A percentile compares a stretch with the other conserved stretches of the same genome.
Conservation (phyloP, 164 flowering plant species). For the Nymphaea thermarum region DNA sequence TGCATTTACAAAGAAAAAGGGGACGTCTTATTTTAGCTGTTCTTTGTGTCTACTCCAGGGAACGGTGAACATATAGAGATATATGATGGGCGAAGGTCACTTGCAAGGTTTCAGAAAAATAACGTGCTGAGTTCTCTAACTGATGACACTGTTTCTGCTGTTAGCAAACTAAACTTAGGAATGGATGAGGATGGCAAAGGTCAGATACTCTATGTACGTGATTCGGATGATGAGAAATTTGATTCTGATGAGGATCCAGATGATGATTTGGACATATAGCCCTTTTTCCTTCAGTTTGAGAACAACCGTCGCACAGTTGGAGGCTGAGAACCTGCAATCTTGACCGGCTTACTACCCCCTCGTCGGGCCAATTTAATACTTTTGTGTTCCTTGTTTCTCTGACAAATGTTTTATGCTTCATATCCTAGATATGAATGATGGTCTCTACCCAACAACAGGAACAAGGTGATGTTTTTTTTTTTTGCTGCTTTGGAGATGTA, state of each 20-base stretch:
- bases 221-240: slow-evolving; percentile 88
- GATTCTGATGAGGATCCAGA: slow-evolving; percentile 99
- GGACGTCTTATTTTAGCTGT: not conserved
- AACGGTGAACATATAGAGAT: slow-evolving; percentile 51
- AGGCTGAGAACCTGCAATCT: too few relatives aligned
- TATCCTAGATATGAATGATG: too few relatives aligned
- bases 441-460: too few relatives aligned
- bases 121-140: not conserved
- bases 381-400: too few relatives aligned
- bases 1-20: not conserved
- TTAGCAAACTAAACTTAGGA: not conserved
- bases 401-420: too few relatives aligned
- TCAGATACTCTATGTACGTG: slow-evolving; percentile 82
- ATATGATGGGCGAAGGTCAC: slow-evolving; percentile 81
- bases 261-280: slow-evolving; percentile 90
- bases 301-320: too few relatives aligned
- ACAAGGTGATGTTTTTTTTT: too few relatives aligned
- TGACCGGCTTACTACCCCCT: too few relatives aligned
- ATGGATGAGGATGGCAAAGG: slow-evolving; percentile 35
- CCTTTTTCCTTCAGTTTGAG: not conserved
- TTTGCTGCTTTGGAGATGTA: too few relatives aligned
- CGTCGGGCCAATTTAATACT: too few relatives aligned
- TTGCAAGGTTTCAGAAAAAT: slow-evolving; percentile 27
- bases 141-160: not conserved
- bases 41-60: slow-evolving; percentile 25